Base-by-base conservation (phyloP, 1,139 yeast genomes). In the Wickerhamomyces sp. region DNA sequence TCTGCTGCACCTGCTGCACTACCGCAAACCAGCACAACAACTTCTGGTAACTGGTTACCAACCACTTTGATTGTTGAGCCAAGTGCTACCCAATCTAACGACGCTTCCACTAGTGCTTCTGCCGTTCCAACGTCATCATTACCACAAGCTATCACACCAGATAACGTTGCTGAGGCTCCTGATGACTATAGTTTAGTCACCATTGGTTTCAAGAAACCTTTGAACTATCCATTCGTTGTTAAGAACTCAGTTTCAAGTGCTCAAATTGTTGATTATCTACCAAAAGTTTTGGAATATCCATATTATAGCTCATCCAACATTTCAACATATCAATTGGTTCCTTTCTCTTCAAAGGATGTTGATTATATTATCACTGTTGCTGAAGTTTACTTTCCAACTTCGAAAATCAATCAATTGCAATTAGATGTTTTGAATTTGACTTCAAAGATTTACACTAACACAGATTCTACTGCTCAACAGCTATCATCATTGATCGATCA, bases 171-270 rank as follows among this genome's bases (percentile, higher is more conserved):
- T n/a, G 43, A 46, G 1, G 49, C 45, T 19, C 60, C 65, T 32
- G 48, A 59, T 42, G 58, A 74, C 48, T 81, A 75, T 58, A 65
- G 72, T 30, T 56, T 80, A 40, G 74, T 84, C 38, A 77, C 83
- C 13, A 64, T 84, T 58, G 92, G 92, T n/a, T 83, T 84, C 66
- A 77, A 78, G 51, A 59, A 74, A 36, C 74, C 77, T 13, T 72
- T 82, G 63, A 82, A 81, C 58, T 84, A 81, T 60, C 81, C 84
- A 34, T 84, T 82, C 58, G 82, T 83, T 43, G 88, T 81, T 31
- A 63, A 68, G 39, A 76, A 79, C 54, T 71, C 88, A 1, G 65
- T 80, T 45, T 71, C 88, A 8, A 77, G 88, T 26, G 90, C 90
- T 3, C 92, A 84, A 61, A 79, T 84, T 28, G 81, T 84, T 64